These are phyloP conservation scores for Psidium friedrichsthalianum DNA, from an alignment of 345 rosid species.

Conservation along the genomic window DNA sequence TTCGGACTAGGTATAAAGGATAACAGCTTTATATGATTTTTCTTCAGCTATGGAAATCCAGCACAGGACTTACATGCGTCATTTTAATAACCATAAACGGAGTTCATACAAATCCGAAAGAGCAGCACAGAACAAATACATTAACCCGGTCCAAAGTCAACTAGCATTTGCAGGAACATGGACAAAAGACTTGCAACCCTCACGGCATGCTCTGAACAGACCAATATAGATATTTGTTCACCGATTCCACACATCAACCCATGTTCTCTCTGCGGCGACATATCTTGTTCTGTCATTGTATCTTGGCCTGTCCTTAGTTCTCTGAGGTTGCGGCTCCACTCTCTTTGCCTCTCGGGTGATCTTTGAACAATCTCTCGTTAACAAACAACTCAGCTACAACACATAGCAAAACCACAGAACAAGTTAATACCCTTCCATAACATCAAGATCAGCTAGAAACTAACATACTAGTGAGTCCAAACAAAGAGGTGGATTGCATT, in stretches of 20 bases:
- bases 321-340: slow-evolving; percentile 90
- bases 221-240: background rate
- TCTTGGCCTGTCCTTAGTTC: slow-evolving; percentile 94
- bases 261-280: slow-evolving; percentile 76
- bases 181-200: background rate
- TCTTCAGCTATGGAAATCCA: background rate
- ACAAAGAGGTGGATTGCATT: background rate
- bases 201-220: background rate
- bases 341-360: slow-evolving; percentile 88
- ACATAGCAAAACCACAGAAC: background rate
- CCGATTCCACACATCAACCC: slow-evolving; percentile 16
- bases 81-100: background rate
- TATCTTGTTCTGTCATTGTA: slow-evolving; percentile 92
- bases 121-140: background rate
- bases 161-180: background rate
- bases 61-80: background rate
- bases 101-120: background rate
- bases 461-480: background rate
- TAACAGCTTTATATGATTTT: background rate
- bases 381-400: slow-evolving; percentile 86
- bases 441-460: background rate
- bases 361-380: slow-evolving; percentile 88
- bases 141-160: background rate
- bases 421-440: background rate
- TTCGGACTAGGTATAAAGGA: background rate